Evolutionary conservation across 2,329 filamentous ascomycete species (phyloP).

Genomic region (Lecanoromycetidae sp.): DNA sequence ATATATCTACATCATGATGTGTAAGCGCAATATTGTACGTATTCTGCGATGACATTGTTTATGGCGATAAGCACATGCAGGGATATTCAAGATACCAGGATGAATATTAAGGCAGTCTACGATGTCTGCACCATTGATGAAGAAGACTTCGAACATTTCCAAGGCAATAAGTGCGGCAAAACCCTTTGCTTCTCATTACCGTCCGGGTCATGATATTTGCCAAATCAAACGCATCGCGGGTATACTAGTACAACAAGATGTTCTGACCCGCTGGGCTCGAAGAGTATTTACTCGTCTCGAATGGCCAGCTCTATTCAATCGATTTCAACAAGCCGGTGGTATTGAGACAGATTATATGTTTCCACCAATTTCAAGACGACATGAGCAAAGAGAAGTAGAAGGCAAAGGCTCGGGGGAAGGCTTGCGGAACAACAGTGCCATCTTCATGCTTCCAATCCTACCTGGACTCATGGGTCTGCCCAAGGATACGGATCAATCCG

Average conservation of each 20-base stretch:
- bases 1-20: too few relatives aligned
- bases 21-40: too few relatives aligned
- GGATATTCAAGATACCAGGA: too few relatives aligned
- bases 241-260: slow-evolving; percentile 27
- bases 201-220: slow-evolving; percentile 75
- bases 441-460: slow-evolving; percentile 3
- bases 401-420: not conserved
- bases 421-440: not conserved
- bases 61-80: too few relatives aligned
- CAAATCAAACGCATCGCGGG: slow-evolving; percentile 51
- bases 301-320: slow-evolving; percentile 15
- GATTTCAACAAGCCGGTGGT: too few relatives aligned
- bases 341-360: slow-evolving; percentile 15
- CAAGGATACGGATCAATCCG: too few relatives aligned
- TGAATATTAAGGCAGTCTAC: too few relatives aligned
- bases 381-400: not conserved
- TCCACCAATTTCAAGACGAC: not conserved
- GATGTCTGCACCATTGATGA: too few relatives aligned
- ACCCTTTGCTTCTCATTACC: slow-evolving; percentile 54
- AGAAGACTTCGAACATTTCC: too few relatives aligned
- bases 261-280: slow-evolving; percentile 16
- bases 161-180: slow-evolving; percentile 12
- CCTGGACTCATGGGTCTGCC: too few relatives aligned
- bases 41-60: too few relatives aligned
- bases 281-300: slow-evolving; percentile 31